Percentiles rank a stretch among this genome's conserved stretches.
These are phyloP conservation scores for Boletus sensibilis DNA, from an alignment of 768 basidiomycete genomes.

Conservation along the genomic window DNA sequence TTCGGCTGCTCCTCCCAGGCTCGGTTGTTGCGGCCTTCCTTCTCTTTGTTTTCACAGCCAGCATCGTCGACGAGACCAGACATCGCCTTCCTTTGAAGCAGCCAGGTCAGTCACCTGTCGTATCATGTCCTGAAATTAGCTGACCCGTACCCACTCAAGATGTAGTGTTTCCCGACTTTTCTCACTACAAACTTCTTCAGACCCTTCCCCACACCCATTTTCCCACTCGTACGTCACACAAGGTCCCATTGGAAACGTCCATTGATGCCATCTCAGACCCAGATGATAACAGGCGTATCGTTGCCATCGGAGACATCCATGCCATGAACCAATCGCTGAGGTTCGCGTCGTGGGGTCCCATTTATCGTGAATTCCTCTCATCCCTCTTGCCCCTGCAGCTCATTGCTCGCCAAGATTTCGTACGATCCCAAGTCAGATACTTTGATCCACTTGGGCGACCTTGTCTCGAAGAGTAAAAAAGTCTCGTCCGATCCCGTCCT, in stretches of 20 bases:
- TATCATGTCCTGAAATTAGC: neutral
- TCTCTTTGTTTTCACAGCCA: conserved; percentile 42
- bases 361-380: neutral
- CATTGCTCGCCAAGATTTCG: conserved; percentile 58
- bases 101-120: conserved; percentile 9
- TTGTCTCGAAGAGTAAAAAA: conserved; percentile 61
- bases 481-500: conserved; percentile 62
- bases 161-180: conserved; percentile 50
- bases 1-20: conserved; percentile 28
- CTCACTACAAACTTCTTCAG: conserved; percentile 42
- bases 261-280: conserved; percentile 41
- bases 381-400: conserved; percentile 36
- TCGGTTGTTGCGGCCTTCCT: conserved; percentile 42
- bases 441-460: conserved; percentile 82
- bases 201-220: conserved; percentile 50
- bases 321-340: conserved; percentile 69
- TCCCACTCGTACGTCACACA: conserved; percentile 46
- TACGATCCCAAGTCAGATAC: conserved; percentile 63
- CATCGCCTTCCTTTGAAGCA: conserved; percentile 8
- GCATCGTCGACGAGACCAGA: conserved; percentile 22
- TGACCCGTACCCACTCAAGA: neutral
- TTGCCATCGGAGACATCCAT: conserved; percentile 88
- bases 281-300: conserved; percentile 50
- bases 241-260: neutral
- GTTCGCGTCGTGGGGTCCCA: conserved; percentile 41